Conservation (phyloP, 768 basidiomycete genomes). For the Tylopilus intermedius region DNA sequence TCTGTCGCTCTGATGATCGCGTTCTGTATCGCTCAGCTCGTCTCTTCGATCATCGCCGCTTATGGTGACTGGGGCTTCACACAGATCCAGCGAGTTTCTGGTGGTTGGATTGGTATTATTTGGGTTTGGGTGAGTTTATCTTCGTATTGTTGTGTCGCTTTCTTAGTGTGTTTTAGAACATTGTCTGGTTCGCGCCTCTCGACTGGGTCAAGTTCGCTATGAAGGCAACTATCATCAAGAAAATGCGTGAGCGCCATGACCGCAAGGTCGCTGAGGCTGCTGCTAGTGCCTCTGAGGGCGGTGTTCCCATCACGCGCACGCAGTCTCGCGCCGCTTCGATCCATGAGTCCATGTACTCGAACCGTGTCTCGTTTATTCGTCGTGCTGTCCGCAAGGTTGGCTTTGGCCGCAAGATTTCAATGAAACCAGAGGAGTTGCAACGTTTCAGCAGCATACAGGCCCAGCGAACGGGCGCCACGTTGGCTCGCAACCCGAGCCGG, state of each 20-base stretch:
- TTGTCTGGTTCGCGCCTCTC: slow-evolving; percentile 92
- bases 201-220: slow-evolving; percentile 96
- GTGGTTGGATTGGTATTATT: slow-evolving; percentile 94
- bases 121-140: slow-evolving; percentile 84
- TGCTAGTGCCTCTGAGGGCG: slow-evolving; percentile 31
- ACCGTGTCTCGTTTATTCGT: slow-evolving; percentile 90
- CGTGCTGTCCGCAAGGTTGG: slow-evolving; percentile 86
- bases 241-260: slow-evolving; percentile 62
- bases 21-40: slow-evolving; percentile 89
- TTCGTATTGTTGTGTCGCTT: background rate
- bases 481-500: slow-evolving; percentile 73
- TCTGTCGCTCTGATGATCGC: slow-evolving; percentile 84
- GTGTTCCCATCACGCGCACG: slow-evolving; percentile 76
- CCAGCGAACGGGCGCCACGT: slow-evolving; percentile 65
- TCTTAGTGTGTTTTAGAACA: slow-evolving; percentile 54
- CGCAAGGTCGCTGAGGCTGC: slow-evolving; percentile 38
- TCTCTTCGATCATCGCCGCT: slow-evolving; percentile 92
- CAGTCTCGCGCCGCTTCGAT: slow-evolving; percentile 85
- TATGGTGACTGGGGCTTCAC: slow-evolving; percentile 97
- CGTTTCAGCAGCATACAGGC: slow-evolving; percentile 87
- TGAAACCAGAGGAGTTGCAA: slow-evolving; percentile 82
- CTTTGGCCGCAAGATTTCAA: slow-evolving; percentile 72
- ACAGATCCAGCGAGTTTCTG: slow-evolving; percentile 69
- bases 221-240: slow-evolving; percentile 89
- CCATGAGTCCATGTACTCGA: slow-evolving; percentile 91